Evolutionary conservation across 495 filamentous ascomycete genomes (phyloP), one percentile per base, ranked within the genome.

Genomic region (Hyaloscypha variabilis): DNA sequence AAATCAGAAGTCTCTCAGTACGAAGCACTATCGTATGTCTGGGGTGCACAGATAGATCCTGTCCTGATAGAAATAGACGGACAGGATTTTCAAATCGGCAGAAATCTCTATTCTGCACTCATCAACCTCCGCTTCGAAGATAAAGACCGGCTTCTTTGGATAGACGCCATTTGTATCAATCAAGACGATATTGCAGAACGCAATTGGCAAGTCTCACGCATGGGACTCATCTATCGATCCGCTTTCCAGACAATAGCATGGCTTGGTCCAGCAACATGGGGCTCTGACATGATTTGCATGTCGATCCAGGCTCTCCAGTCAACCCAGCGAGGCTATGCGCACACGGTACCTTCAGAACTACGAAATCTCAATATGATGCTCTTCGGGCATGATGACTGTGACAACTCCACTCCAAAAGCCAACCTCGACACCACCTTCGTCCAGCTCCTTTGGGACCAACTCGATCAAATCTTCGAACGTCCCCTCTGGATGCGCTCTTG

Each of bases 11-110:
- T 46, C 19, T 46, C 39, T 46, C 39, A 46, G 11, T 54, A 54
- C 24, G 51, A 54, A 54, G 51, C 51, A 8, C 24, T 54, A 17
- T 54, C 51, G 8, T 54, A 54, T 24, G 51, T 25, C 51, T 54
- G 56, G 56, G 31, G 19, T 31, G 56, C 13, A 6, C 13, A 8
- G 14, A 10, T 26, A 13, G 26, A 14, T 26, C 31, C 56, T 26
- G 14, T 10, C 13, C 10, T 39, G 56, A 59, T 39, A 6, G 19
- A 8, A 30, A 31, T 59, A 46, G 39, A 46, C 19, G 39, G 39
- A 8, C 8, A 46, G 19, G 10, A 8, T 8, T 46, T 46, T 46
- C 8, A 46, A 8, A 46, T 46, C 19, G 39, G 39, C 19, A 8
- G 19, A 46, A 46, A 46, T 19, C 39, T 46, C 19, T 46, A 46